Percentiles rank a stretch among this genome's conserved stretches.
Conservation (phyloP, 192 early-diverging fungal genomes). For the Podila verticillata region DNA sequence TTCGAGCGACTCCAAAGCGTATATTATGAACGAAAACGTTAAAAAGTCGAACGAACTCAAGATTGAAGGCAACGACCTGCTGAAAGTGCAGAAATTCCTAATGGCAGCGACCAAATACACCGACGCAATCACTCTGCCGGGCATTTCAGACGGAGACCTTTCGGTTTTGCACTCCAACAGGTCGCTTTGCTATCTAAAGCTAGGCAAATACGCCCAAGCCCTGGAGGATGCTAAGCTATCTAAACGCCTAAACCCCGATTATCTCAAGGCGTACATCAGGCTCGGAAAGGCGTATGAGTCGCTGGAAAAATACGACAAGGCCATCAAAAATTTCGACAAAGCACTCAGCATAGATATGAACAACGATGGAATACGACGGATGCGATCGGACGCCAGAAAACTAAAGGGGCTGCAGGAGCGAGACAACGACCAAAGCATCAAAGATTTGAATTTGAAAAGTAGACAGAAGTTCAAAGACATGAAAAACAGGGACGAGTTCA, state of each 20-base stretch:
- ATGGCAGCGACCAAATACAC: conserved; percentile 37
- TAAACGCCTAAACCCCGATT: conserved; percentile 42
- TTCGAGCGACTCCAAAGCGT: conserved; percentile 41
- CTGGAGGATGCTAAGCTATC: conserved; percentile 37
- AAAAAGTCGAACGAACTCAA: conserved; percentile 39
- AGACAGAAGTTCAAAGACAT: conserved; percentile 31
- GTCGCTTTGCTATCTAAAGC: conserved; percentile 34
- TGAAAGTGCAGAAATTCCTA: conserved; percentile 26
- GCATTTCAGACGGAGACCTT: conserved; percentile 31
- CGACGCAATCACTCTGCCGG: conserved; percentile 41
- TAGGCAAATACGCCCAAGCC: conserved; percentile 28
- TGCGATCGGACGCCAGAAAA: conserved; percentile 36
- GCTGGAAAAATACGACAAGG: conserved; percentile 39
- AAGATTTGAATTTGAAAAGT: conserved; percentile 31
- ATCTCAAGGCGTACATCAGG: conserved; percentile 41
- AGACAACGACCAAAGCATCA: conserved; percentile 32
- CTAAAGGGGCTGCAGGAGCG: conserved; percentile 34
- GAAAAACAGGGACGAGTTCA: conserved; percentile 23
- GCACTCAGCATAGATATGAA: conserved; percentile 43
- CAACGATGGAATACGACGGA: conserved; percentile 36
- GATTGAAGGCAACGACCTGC: conserved; percentile 27
- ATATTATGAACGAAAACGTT: conserved; percentile 36
- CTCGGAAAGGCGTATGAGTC: conserved; percentile 38
- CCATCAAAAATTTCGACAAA: conserved; percentile 41
- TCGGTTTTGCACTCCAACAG: conserved; percentile 42